Evolutionary conservation across 2,329 filamentous ascomycete species (phyloP).

Genomic region (Cercospora beticola): DNA sequence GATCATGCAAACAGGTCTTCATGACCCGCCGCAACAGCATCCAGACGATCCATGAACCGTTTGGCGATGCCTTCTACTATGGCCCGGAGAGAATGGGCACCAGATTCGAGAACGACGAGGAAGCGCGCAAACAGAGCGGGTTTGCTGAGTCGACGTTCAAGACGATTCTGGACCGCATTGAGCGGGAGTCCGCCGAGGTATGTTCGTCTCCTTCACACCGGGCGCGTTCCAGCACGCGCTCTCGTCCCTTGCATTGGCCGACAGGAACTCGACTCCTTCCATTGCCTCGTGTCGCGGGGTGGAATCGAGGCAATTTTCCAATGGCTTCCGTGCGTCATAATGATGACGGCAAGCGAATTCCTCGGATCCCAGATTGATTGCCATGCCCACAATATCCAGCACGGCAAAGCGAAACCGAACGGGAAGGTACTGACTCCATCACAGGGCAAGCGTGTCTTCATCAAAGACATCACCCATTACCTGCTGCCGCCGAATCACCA

Average conservation of each 20-base stretch:
- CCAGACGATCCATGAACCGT: constrained; percentile 88
- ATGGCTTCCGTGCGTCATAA: constrained; percentile 5
- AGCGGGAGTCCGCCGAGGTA: constrained; percentile 72
- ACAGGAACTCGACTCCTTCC: not conserved
- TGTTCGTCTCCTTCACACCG: constrained; percentile 11
- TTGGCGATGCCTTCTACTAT: constrained; percentile 95
- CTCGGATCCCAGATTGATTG: not conserved
- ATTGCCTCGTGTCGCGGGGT: not conserved
- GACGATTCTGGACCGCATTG: constrained; percentile 74
- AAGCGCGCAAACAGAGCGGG: constrained; percentile 57
- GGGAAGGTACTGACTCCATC: constrained; percentile 20
- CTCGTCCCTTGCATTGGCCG: not conserved
- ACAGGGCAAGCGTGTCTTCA: constrained; percentile 87
- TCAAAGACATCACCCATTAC: constrained; percentile 98
- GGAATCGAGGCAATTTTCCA: not conserved
- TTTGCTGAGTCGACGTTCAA: constrained; percentile 70
- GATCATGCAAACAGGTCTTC: constrained; percentile 67
- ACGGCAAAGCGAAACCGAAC: not conserved
- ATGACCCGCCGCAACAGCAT: constrained; percentile 87
- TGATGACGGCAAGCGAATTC: not conserved
- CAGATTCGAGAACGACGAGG: constrained; percentile 72
- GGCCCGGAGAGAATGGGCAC: constrained; percentile 82
- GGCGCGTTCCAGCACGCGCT: constrained; percentile 5
- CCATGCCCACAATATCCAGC: not conserved
- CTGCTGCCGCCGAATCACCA: constrained; percentile 73